Conservation (phyloP, 331 rosid genomes). For the Pyrus hybrid region DNA sequence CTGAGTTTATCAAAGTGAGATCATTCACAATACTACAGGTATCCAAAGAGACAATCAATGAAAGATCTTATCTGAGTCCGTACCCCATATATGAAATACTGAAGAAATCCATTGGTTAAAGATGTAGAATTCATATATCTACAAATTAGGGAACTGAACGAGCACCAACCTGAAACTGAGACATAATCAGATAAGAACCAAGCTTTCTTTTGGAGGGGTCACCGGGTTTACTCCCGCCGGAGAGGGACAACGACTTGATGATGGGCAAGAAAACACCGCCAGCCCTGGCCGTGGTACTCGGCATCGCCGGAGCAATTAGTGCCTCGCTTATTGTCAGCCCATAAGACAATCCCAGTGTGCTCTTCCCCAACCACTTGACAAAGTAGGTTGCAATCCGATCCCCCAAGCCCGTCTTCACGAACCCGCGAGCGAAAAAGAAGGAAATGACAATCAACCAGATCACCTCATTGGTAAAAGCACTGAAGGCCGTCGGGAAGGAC, state of each 20-base stretch:
- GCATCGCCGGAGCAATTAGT: slow-evolving; percentile 95
- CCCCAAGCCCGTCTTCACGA: slow-evolving; percentile 87
- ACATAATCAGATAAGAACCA: slow-evolving; percentile 72
- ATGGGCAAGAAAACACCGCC: slow-evolving; percentile 96
- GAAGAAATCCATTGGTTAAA: no score
- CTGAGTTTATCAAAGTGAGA: no score
- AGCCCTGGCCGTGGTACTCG: slow-evolving; percentile 91
- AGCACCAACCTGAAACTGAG: slow-evolving; percentile 74
- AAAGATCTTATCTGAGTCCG: no score
- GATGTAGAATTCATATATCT: no score
- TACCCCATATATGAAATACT: no score
- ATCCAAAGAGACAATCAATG: no score
- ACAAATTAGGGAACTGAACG: background rate
- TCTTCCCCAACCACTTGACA: slow-evolving; percentile 82
- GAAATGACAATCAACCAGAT: slow-evolving; percentile 95
- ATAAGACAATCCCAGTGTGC: slow-evolving; percentile 80
- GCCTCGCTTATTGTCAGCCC: slow-evolving; percentile 83
- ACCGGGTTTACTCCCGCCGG: slow-evolving; percentile 72
- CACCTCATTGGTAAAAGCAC: slow-evolving; percentile 86
- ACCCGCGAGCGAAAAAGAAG: slow-evolving; percentile 93
- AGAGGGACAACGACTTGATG: slow-evolving; percentile 69
- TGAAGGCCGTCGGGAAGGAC: slow-evolving; percentile 58
- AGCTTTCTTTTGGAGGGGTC: slow-evolving; percentile 54
- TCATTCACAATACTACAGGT: no score
- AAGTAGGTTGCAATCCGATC: slow-evolving; percentile 86